These are phyloP conservation scores for Phytophthora cryptogea DNA, from an alignment of 352 stramenopile genomes.

Conservation along the genomic window DNA sequence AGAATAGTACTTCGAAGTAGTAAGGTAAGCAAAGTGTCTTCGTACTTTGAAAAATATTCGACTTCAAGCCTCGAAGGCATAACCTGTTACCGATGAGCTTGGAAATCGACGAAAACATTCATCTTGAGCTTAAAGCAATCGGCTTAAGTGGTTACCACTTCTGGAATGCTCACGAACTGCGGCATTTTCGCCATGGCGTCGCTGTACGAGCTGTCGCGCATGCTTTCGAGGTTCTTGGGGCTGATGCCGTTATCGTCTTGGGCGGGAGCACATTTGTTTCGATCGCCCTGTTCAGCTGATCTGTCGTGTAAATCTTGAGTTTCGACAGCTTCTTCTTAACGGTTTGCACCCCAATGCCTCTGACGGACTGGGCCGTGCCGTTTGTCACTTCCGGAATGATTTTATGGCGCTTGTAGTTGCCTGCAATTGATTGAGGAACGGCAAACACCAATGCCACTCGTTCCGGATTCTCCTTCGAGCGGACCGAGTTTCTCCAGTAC, in stretches of 20 bases:
- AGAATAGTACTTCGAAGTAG: too few relatives aligned
- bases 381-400: too few relatives aligned
- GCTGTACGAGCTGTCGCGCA: not conserved
- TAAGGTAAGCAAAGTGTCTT: too few relatives aligned
- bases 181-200: not conserved
- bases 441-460: slow-evolving; percentile 1
- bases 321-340: not conserved
- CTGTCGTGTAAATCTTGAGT: not conserved
- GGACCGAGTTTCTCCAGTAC: slow-evolving; percentile 4
- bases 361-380: too few relatives aligned
- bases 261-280: not conserved
- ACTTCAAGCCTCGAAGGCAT: too few relatives aligned
- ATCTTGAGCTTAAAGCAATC: too few relatives aligned
- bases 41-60: too few relatives aligned
- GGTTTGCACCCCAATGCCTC: too few relatives aligned
- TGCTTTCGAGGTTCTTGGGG: not conserved
- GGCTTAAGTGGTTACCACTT: too few relatives aligned
- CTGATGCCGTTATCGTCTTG: not conserved
- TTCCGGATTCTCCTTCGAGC: not conserved
- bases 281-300: not conserved
- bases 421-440: not conserved
- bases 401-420: not conserved
- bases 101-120: too few relatives aligned
- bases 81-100: too few relatives aligned
- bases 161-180: not conserved